Evolutionary conservation across 2,329 filamentous ascomycete species (phyloP).

Genomic region (Capronia coronata): DNA sequence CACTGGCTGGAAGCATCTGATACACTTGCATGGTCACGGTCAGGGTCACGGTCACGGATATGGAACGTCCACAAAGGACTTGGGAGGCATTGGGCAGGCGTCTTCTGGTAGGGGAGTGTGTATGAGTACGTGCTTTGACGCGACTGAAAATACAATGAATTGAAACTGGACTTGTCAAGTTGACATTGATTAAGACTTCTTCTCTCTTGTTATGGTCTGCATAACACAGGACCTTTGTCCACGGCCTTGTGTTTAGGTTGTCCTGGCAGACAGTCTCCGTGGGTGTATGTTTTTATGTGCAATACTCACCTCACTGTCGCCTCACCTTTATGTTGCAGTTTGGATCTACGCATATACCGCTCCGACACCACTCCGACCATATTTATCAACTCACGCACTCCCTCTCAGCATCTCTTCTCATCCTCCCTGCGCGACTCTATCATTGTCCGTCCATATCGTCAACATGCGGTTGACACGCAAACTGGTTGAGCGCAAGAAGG

Average conservation of each 20-base stretch:
- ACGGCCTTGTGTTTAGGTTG: neutral
- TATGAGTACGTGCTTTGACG: neutral
- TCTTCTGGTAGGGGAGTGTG: neutral
- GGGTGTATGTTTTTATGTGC: too few relatives aligned
- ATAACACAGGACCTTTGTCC: too few relatives aligned
- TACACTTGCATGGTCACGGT: neutral
- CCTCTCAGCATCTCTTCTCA: neutral
- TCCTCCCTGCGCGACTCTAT: neutral
- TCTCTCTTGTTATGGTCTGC: too few relatives aligned
- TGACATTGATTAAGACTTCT: too few relatives aligned
- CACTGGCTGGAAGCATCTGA: neutral
- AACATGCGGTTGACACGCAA: too few relatives aligned
- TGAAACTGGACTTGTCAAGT: neutral
- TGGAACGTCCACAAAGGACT: too few relatives aligned
- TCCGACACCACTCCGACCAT: neutral
- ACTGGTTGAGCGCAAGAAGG: neutral
- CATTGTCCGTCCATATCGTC: neutral
- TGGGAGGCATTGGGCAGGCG: neutral
- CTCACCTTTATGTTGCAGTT: neutral
- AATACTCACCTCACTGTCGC: neutral
- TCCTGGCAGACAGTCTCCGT: too few relatives aligned
- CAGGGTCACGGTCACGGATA: neutral
- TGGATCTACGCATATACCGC: neutral
- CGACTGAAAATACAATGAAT: slow-evolving; percentile 1
- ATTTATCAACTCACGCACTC: neutral